Evolutionary conservation across 495 filamentous ascomycete genomes (phyloP).

Genomic region (Halenospora varia): DNA sequence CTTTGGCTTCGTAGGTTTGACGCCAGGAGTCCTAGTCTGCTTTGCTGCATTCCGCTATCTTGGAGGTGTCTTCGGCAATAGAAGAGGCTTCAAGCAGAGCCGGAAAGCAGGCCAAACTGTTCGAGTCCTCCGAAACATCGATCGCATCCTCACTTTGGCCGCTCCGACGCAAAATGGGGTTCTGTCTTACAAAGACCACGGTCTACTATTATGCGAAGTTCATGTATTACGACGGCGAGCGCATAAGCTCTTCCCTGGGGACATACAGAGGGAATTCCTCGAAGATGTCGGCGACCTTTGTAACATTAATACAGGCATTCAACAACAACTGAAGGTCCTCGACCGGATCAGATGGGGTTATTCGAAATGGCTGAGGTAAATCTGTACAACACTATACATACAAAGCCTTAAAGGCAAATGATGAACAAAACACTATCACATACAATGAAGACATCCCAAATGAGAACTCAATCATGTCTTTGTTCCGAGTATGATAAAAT

Average conservation of each 20-base stretch:
- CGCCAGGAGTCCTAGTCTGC: constrained; percentile 82
- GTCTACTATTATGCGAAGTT: constrained; percentile 82
- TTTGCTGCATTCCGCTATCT: constrained; percentile 73
- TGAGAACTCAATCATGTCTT: background rate
- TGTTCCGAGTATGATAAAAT: background rate
- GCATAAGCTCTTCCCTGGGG: constrained; percentile 55
- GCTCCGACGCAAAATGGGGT: constrained; percentile 54
- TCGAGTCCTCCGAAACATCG: constrained; percentile 75
- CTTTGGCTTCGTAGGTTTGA: constrained; percentile 92
- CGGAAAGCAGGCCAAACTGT: constrained; percentile 60
- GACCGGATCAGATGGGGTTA: constrained; percentile 86
- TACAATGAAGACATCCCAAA: background rate
- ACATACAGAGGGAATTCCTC: constrained; percentile 74
- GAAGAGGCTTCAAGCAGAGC: constrained; percentile 58
- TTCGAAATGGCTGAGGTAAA: constrained; percentile 60
- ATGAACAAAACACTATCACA: too few relatives aligned
- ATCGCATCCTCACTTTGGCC: constrained; percentile 71
- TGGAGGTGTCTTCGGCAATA: constrained; percentile 57
- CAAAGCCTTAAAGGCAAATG: too few relatives aligned
- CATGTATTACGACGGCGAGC: constrained; percentile 71
- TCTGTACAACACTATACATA: background rate
- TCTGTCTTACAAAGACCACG: constrained; percentile 85
- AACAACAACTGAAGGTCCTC: constrained; percentile 68
- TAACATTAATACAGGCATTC: constrained; percentile 67
- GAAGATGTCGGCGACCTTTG: constrained; percentile 81